phyloP scores from a whole-genome alignment of 805 yeast genomes.

The Ogataea sp. region DNA sequence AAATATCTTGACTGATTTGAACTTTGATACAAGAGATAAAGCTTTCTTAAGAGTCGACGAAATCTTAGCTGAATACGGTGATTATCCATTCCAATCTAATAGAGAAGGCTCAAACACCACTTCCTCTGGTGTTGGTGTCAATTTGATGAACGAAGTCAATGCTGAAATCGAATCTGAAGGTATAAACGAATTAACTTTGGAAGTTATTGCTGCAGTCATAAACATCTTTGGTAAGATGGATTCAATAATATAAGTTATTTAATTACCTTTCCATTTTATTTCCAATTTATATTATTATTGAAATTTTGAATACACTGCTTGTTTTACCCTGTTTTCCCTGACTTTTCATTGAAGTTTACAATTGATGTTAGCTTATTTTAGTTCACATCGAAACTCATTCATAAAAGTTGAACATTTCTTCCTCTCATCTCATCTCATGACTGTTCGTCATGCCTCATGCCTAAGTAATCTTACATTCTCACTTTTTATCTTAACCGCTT shows the following conservation, averaged over 20 bases:
- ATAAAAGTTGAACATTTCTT: no score
- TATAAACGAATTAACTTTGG: constrained; percentile 60
- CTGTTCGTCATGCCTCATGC: no score
- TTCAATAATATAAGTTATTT: constrained; percentile 51
- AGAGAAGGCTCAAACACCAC: constrained; percentile 39
- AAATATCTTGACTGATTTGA: constrained; percentile 67
- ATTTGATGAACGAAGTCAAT: constrained; percentile 44
- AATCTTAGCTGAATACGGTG: constrained; percentile 69
- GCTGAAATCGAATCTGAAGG: constrained; percentile 44
- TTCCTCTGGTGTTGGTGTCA: constrained; percentile 63
- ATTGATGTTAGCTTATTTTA: no score
- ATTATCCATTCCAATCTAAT: constrained; percentile 57
- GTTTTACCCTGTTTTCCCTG: no score
- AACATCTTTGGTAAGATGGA: constrained; percentile 91
- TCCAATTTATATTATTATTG: no score
- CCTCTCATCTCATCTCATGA: no score
- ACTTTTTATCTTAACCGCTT: no score
- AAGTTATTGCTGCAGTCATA: constrained; percentile 87
- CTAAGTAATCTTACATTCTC: no score
- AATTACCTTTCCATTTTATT: constrained; percentile 8
- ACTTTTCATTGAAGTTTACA: no score
- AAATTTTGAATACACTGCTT: no score
- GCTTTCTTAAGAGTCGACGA: constrained; percentile 96
- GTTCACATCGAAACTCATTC: no score
- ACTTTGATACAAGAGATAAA: constrained; percentile 83